Evolutionary conservation across 495 filamentous ascomycete genomes (phyloP), one percentile per base, ranked within the genome.

Genomic region (Aspergillus wentii): DNA sequence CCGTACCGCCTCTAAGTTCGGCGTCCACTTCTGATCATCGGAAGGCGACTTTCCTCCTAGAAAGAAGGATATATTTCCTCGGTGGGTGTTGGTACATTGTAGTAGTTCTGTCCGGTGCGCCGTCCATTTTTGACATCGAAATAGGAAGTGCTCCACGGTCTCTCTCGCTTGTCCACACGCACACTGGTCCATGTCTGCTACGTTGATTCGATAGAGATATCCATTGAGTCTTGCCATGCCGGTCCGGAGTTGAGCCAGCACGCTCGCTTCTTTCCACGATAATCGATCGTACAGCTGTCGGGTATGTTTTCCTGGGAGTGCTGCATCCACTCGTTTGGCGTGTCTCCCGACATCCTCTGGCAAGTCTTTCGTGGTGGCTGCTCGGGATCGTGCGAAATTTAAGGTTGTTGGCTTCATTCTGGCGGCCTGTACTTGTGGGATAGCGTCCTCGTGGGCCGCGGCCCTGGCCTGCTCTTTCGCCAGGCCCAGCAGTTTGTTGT

Each of bases 171-270:
- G 41, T 29, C 61, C 54, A 44, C 46, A 67, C 32, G 29, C 41
- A 43, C 49, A 53, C 33, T 44, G 41, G 33, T 52, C 49, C 16
- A 36, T 47, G 14, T 52, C 19, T 11, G 36, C 33, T 46, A 44
- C 48, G 30, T 52, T 49, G 33, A 65, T 61, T 30, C 41, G 38
- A 35, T 48, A 32, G 25, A 63, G 46, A 48, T 58, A 62, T 36
- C 48, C 44, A 49, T 62, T 65, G 27, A 63, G 41, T 51, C 51
- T 53, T 41, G 56, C 41, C 48, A 56, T 58, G 44, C 60, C 58
- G 4, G 52, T 66, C 36, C 53, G 40, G 44, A 64, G 47, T 35
- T 64, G 53, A 13, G 51, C 57, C 21, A 52, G 40, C 33, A 61
- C 49, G 29, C 44, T 48, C 22, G 58, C 61, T 45, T 65, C 53